Base-by-base conservation (phyloP, 2,329 filamentous ascomycete species). In the Fusarium acutatum region DNA sequence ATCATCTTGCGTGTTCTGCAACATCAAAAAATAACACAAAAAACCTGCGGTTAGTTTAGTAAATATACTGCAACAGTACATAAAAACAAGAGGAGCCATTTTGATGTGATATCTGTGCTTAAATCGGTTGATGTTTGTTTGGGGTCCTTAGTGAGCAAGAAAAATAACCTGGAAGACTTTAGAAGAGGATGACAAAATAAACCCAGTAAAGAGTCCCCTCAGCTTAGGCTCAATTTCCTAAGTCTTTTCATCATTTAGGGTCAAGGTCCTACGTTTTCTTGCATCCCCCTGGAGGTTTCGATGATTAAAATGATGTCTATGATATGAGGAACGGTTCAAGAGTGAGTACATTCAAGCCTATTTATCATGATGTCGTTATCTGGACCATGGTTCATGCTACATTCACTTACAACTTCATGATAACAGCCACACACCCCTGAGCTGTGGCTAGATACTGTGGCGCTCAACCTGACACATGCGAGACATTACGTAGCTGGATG, bases 401-500 rank as follows among this genome's bases (percentile, higher is more conserved):
- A 44, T 47, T 47, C 22, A 41, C 56, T 49, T 28, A 35, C 24
- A 58, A 50, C 41, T 58, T 58, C 30, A 37, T 58, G 56, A 50
- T 24, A 15, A 15, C 32, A 64, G 60, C 69, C 70, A 66, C 70
- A 73, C 4, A 9, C 15, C 18, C 20, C 13, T 44, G 34, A 38
- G 6, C 11, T 53, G 64, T 72, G 58, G 69, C 49, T 6, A 7
- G 13, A 6, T 18, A 17, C 15, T n/a, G 63, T 67, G 64, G 64
- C 64, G 37, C 20, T 26, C n/a, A 34, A 44, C 66, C 58, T 66
- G 35, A 65, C 65, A 60, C 63, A 68, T 68, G 56, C 43, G 46
- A 65, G 71, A 56, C 50, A 66, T 75, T 74, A 75, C 61, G 62
- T 69, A 70, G 73, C 64, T 69, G 62, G 58, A 76, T 67, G 67